Evolutionary conservation across 306 rosid species (phyloP).

Genomic region (Alnus rubra): DNA sequence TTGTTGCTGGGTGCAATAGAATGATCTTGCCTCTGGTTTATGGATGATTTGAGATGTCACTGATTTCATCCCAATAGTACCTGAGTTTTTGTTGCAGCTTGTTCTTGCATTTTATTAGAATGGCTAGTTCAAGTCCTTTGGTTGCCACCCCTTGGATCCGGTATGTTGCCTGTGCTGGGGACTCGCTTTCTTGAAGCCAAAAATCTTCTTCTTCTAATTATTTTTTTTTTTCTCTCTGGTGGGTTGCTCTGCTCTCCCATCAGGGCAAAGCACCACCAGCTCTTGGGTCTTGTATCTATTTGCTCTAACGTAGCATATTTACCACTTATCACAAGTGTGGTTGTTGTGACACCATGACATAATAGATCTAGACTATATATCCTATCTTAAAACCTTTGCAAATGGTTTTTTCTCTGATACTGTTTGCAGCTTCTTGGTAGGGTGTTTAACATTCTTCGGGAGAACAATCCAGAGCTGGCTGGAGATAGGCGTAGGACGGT

Average conservation of each 20-base stretch:
- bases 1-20: not conserved
- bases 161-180: not conserved
- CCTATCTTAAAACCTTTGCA: not conserved
- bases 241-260: not conserved
- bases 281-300: not conserved
- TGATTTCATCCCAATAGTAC: not conserved
- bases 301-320: not conserved
- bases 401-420: not conserved
- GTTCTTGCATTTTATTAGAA: not conserved
- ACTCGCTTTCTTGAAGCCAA: not conserved
- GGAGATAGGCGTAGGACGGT: conserved; percentile 63
- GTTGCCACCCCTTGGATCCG: not conserved
- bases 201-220: not conserved
- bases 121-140: not conserved
- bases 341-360: not conserved
- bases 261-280: not conserved
- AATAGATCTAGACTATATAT: not conserved
- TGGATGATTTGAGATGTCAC: not conserved
- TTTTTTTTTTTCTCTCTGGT: not conserved
- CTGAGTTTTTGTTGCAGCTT: not conserved
- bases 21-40: not conserved
- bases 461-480: conserved; percentile 64
- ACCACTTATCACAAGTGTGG: not conserved
- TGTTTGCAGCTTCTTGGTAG: conserved; percentile 57
- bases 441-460: conserved; percentile 54